Percentiles rank a stretch among this genome's conserved stretches.
Conservation (phyloP, 768 basidiomycete species). For the Lyophyllum semitale region DNA sequence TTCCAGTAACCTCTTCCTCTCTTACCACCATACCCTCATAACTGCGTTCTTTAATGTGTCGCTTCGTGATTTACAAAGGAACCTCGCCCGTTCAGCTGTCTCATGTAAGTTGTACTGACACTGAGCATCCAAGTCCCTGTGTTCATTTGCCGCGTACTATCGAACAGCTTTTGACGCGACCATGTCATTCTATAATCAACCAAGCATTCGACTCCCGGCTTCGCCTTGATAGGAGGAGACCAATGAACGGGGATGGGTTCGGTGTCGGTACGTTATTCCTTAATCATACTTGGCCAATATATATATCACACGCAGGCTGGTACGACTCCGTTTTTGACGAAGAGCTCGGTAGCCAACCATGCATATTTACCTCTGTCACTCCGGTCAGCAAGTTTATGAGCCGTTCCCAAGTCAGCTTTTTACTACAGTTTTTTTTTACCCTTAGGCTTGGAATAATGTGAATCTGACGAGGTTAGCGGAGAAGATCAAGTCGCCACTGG, state of each 20-base stretch:
- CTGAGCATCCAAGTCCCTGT: not conserved
- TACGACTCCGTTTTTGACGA: slow-evolving; percentile 86
- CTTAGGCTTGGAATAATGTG: slow-evolving; percentile 98
- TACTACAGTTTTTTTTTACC: not conserved
- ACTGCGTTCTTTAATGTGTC: slow-evolving; percentile 58
- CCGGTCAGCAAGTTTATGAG: slow-evolving; percentile 56
- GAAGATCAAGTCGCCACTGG: slow-evolving; percentile 94
- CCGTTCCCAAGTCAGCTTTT: not conserved
- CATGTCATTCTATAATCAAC: slow-evolving; percentile 95
- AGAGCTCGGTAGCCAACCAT: slow-evolving; percentile 84
- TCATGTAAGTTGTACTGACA: slow-evolving; percentile 52
- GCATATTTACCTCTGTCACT: slow-evolving; percentile 94
- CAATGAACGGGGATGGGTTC: slow-evolving; percentile 96
- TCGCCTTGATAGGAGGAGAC: slow-evolving; percentile 75
- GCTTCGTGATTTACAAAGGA: slow-evolving; percentile 94
- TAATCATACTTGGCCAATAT: not conserved
- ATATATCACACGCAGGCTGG: slow-evolving; percentile 64
- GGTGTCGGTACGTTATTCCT: slow-evolving; percentile 74
- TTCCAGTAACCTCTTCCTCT: not conserved
- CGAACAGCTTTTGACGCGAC: slow-evolving; percentile 81
- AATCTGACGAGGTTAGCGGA: slow-evolving; percentile 94
- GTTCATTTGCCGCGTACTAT: slow-evolving; percentile 8
- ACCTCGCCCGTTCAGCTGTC: slow-evolving; percentile 90
- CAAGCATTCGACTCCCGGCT: slow-evolving; percentile 95
- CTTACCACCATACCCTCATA: not conserved